Evolutionary conservation across 805 yeast genomes (phyloP), one percentile per base, ranked within the genome.

Genomic region (Scheffersomyces stipitis): DNA sequence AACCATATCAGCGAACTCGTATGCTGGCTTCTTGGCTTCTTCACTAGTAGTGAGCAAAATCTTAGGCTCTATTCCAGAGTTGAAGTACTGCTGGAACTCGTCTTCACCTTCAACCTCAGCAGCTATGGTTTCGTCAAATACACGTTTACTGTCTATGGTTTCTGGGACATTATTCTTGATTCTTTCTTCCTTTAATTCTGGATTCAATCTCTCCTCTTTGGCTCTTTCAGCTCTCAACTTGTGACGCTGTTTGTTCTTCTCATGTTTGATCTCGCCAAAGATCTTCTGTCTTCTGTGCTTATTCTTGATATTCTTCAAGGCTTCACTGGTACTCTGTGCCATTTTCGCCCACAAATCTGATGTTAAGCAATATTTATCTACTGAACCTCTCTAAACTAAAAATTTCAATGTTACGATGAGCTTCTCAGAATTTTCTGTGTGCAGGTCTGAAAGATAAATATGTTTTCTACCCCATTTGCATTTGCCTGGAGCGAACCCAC

Each of bases 11-110:
- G 96, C 90, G 67, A 93, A 89, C 54, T 85, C 90, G 58, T 88
- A 90, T 0, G 96, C 97, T 27, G 78, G 76, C 55, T 86, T 86
- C 51, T 80, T 81, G 12, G 98, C 96, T 49, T 80, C 73, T 27
- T 86, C 86, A 61, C 81, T 88, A 5, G 99, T 93, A 5, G 99
- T 93, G 37, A 93, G 67, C 38, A 93, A 71, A 31, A 93, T 85
- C 60, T 93, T 93, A 31, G 99, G 98, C 34, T 81, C 80, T 43
- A 71, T 59, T 18, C 44, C 41, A 30, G 73, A 71, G 15, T 66
- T 65, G 53, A 83, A 84, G 53, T 81, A 81, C 20, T 63, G 58
- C 26, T 70, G 75, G 56, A 86, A 86, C 51, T 78, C 83, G 49
- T 79, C 85, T 42, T 81, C 81, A 20, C 81, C 80, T 55, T 76